Percentiles rank a stretch among this genome's conserved stretches.
Evolutionary conservation across 2,329 filamentous ascomycete species (phyloP).

Genomic region (Drechmeria coniospora): DNA sequence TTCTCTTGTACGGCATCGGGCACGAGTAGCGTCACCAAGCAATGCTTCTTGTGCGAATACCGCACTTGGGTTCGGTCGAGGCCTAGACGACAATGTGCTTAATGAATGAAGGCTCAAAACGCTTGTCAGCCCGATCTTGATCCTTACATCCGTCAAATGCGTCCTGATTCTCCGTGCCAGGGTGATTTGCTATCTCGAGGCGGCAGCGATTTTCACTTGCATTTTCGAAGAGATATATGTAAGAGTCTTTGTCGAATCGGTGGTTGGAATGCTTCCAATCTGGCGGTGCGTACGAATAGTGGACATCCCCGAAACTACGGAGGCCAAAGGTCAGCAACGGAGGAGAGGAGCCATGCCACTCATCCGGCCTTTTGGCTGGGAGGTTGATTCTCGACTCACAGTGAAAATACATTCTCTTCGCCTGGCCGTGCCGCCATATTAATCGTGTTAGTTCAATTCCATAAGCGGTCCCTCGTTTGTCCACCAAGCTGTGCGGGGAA

Average conservation of each 20-base stretch:
- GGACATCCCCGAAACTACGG: constrained; percentile 59
- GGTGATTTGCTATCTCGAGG: constrained; percentile 61
- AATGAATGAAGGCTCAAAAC: constrained; percentile 5
- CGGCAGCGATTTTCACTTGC: constrained; percentile 50
- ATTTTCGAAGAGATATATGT: constrained; percentile 68
- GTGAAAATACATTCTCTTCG: constrained; percentile 34
- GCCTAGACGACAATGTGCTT: constrained; percentile 26
- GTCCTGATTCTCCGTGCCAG: constrained; percentile 62
- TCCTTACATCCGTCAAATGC: constrained; percentile 62
- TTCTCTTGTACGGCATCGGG: constrained; percentile 36
- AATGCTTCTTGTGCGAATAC: constrained; percentile 63
- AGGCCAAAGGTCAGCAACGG: too few relatives aligned
- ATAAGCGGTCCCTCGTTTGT: too few relatives aligned
- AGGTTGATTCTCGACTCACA: constrained; percentile 23
- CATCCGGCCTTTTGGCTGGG: neutral
- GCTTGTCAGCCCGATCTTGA: constrained; percentile 2
- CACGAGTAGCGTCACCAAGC: constrained; percentile 51
- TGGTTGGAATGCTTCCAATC: constrained; percentile 56
- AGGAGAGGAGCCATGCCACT: neutral
- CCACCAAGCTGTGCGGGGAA: too few relatives aligned
- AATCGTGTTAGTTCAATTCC: too few relatives aligned
- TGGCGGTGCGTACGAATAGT: constrained; percentile 64
- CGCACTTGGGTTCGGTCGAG: constrained; percentile 48
- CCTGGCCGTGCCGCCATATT: constrained; percentile 30
- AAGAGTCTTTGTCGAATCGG: constrained; percentile 65